Evolutionary conservation across 2,329 filamentous ascomycete species (phyloP).

Genomic region (Ilyonectria mors-panacis): DNA sequence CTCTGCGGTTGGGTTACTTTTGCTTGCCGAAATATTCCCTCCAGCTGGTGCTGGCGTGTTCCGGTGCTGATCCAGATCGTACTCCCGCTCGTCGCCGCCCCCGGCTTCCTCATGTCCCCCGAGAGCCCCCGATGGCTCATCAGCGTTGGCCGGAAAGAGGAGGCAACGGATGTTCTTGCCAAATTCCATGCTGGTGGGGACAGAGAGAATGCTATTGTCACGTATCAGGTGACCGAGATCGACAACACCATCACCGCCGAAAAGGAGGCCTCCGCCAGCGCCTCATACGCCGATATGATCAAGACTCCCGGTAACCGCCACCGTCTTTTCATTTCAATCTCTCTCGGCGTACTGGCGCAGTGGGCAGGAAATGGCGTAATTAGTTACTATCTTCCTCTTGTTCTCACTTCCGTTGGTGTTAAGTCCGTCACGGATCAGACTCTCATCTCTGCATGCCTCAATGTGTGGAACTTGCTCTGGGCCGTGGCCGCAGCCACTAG

Average conservation of each 20-base stretch:
- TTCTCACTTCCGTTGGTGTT: conserved; percentile 56
- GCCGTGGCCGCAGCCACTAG: conserved; percentile 54
- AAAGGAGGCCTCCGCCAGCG: conserved; percentile 35
- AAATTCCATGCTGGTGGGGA: conserved; percentile 59
- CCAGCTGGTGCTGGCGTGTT: conserved; percentile 45
- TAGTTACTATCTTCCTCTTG: conserved; percentile 57
- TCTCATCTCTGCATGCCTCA: conserved; percentile 58
- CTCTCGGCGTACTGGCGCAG: conserved; percentile 50
- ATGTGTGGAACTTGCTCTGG: conserved; percentile 56
- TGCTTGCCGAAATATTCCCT: conserved; percentile 35
- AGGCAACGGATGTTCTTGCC: conserved; percentile 54
- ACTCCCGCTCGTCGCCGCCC: conserved; percentile 34
- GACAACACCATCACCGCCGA: conserved; percentile 52
- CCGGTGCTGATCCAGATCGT: conserved; percentile 43
- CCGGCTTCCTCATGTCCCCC: conserved; percentile 53
- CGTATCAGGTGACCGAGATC: conserved; percentile 58
- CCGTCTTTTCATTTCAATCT: conserved; percentile 39
- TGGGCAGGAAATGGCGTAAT: conserved; percentile 53
- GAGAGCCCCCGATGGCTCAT: conserved; percentile 54
- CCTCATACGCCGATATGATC: conserved; percentile 36
- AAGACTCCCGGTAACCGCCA: conserved; percentile 38
- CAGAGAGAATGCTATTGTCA: conserved; percentile 53
- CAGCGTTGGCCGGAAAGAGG: conserved; percentile 50
- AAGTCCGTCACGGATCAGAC: conserved; percentile 55
- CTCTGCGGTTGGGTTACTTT: conserved; percentile 40